phyloP scores from a whole-genome alignment of 1,284 basidiomycete species.

The Puccinia polysora region DNA sequence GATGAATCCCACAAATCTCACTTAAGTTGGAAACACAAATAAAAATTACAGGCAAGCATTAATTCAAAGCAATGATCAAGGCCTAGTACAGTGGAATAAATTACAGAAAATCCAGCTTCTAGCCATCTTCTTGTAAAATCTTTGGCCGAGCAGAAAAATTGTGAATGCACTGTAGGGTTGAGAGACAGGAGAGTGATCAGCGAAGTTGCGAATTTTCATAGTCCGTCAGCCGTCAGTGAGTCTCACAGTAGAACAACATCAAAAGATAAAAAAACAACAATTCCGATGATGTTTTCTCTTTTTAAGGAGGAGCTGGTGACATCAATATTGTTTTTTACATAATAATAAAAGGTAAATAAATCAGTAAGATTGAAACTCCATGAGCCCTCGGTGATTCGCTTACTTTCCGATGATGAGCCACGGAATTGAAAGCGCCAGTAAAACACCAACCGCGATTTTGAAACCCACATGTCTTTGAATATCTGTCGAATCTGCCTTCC shows the following conservation, averaged over 20 bases:
- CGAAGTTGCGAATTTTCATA: neutral
- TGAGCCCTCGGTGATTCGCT: neutral
- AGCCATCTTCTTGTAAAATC: conserved; percentile 9
- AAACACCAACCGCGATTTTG: neutral
- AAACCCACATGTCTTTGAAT: neutral
- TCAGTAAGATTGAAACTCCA: neutral
- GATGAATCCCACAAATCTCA: conserved; percentile 35
- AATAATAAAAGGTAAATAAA: neutral
- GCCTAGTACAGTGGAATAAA: neutral
- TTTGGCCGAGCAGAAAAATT: conserved; percentile 21
- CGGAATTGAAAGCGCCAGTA: conserved; percentile 26
- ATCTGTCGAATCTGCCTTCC: neutral
- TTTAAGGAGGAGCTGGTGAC: conserved; percentile 19
- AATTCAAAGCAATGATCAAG: neutral
- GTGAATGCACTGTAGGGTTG: conserved; percentile 1
- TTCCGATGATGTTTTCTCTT: conserved; percentile 23
- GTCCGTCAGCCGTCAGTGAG: neutral
- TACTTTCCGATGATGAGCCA: conserved; percentile 41
- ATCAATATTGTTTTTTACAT: neutral
- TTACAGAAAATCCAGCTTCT: conserved; percentile 26
- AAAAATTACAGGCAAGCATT: neutral
- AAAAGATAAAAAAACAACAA: conserved; percentile 19
- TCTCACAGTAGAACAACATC: conserved; percentile 27
- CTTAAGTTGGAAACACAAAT: conserved; percentile 4
- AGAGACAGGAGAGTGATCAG: neutral